Evolutionary conservation across 2,329 filamentous ascomycete species (phyloP), one percentile per base, ranked within the genome.

Genomic region (Calonectria crousiana): DNA sequence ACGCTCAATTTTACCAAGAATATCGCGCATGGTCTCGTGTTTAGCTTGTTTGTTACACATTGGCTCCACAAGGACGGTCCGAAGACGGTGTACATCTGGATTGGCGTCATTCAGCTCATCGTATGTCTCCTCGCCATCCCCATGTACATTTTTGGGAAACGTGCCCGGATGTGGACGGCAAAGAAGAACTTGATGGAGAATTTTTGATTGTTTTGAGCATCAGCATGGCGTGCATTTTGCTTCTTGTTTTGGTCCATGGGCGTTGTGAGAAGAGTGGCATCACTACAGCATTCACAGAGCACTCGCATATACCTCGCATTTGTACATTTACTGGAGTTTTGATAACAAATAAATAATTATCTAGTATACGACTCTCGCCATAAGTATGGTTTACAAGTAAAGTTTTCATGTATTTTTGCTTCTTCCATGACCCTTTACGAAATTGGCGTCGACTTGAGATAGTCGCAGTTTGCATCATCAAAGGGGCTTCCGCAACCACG

Each of bases 1-100:
- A 98, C 96, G 26, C 88, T 98, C 78, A 98, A 98, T 82, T 97
- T 98, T 82, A 92, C 92, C 85, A 98, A 98, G 88, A 98, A 98
- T 82, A 90, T 98, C 71, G 90, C 98, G 28, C 96, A 98, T 80
- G 96, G 96, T 0, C 88, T 98, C 68, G 90, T 98, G 0, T 98
- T 98, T 82, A 92, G 94, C 74, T 87, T 98, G 64, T 98, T 98
- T 83, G 94, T 98, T 78, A 95, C 95, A 5, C 88, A 91, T 69
- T 98, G 96, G 96, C 87, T 98, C 28, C 90, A 94, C 36, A 83
- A 85, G 1, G 93, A 95, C 72, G 96, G 96, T 0, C 89, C 94
- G 18, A 95, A 93, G 85, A 89, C 86, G 14, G 95, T 98, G 0
- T 98, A 95, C 82, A 86, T 98, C 53, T 95, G 93, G 81, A 90